Evolutionary conservation across 208 protist genomes (phyloP).

Genomic region (Acanthamoeba sp.): DNA sequence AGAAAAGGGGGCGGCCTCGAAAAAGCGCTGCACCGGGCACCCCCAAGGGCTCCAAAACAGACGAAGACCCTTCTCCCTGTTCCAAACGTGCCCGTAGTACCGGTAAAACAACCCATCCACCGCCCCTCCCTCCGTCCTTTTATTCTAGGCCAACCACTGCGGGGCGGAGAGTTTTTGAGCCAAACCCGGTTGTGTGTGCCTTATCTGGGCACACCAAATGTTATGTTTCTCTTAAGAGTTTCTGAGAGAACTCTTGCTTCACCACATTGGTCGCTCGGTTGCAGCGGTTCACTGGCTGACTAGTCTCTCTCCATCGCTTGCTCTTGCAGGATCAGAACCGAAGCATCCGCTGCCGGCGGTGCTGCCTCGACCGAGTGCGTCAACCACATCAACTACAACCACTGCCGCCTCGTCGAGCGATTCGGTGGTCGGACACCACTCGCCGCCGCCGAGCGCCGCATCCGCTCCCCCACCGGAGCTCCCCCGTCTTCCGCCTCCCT

Average conservation of each 20-base stretch:
- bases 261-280: too few species aligned
- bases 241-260: too few species aligned
- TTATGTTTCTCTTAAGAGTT: too few species aligned
- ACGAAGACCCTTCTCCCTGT: background rate
- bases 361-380: background rate
- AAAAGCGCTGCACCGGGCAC: slow-evolving; percentile 6
- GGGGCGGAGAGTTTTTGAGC: too few species aligned
- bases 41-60: slow-evolving; percentile 8
- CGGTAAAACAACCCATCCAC: background rate
- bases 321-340: background rate
- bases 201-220: too few species aligned
- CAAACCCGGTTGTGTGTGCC: too few species aligned
- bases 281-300: too few species aligned
- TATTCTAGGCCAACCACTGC: too few species aligned
- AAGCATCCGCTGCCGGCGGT: slow-evolving; percentile 21
- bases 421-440: background rate
- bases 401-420: background rate
- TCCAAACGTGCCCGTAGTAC: background rate
- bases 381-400: background rate
- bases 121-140: too few species aligned
- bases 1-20: slow-evolving; percentile 23
- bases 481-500: slow-evolving; percentile 47
- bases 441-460: background rate
- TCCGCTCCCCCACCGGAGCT: background rate
- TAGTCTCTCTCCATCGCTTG: too few species aligned